Conservation (phyloP, 2,329 filamentous ascomycete genomes). For the Daldinia eschscholtzii region DNA sequence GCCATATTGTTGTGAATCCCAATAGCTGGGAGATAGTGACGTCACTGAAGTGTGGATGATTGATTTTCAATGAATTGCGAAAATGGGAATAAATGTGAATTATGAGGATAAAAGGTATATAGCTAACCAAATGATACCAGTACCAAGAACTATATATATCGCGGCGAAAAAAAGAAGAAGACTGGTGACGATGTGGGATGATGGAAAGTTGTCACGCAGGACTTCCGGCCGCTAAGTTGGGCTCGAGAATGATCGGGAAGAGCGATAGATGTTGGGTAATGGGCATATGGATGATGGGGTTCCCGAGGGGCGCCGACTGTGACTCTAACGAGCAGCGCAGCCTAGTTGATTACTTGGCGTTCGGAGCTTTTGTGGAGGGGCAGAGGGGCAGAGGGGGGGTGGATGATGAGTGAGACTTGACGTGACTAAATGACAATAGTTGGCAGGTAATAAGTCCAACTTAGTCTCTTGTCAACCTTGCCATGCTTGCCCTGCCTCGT, state of each 20-base stretch:
- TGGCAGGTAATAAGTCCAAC: background rate
- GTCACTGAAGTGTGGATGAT: constrained; percentile 37
- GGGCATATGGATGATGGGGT: constrained; percentile 25
- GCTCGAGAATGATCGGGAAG: constrained; percentile 36
- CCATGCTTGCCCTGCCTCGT: constrained; percentile 28
- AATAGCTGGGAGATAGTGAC: constrained; percentile 40
- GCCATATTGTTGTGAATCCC: constrained; percentile 42
- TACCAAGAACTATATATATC: constrained; percentile 31
- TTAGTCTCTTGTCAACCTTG: constrained; percentile 18
- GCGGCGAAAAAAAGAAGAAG: constrained; percentile 21
- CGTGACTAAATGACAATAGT: constrained; percentile 28
- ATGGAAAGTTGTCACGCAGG: constrained; percentile 43
- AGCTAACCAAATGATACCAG: constrained; percentile 18
- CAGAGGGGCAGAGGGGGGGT: background rate
- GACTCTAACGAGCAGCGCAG: constrained; percentile 30
- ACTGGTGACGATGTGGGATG: constrained; percentile 45
- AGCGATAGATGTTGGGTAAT: constrained; percentile 26
- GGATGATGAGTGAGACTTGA: constrained; percentile 15
- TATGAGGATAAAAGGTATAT: constrained; percentile 13
- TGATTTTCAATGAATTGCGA: constrained; percentile 13
- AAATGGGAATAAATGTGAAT: constrained; percentile 2
- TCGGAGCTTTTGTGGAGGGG: constrained; percentile 34
- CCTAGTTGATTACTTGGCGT: constrained; percentile 36
- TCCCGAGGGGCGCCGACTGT: constrained; percentile 41
- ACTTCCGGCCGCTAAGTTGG: constrained; percentile 34